Evolutionary conservation across 1,284 basidiomycete species (phyloP).

Genomic region (Tilletia walkeri): DNA sequence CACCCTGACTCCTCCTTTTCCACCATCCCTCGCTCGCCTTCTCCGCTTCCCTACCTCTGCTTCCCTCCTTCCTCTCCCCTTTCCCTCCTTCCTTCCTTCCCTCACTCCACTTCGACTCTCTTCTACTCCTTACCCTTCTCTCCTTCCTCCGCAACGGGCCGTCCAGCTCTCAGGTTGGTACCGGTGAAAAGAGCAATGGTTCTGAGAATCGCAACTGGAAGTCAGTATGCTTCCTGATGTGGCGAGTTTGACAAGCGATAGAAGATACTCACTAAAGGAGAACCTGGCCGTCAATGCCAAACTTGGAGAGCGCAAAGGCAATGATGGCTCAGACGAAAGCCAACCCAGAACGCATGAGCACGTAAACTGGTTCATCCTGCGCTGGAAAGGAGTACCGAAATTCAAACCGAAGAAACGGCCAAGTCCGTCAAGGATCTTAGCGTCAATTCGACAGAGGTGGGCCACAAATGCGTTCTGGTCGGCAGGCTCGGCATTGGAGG

Average conservation of each 20-base stretch:
- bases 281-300: slow-evolving; percentile 57
- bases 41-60: no score
- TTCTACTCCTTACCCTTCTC: no score
- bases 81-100: no score
- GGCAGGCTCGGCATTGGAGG: no score
- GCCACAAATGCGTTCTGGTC: background rate
- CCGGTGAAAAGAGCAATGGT: slow-evolving; percentile 49
- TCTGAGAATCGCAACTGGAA: background rate
- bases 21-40: no score
- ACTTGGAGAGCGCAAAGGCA: slow-evolving; percentile 62
- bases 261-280: slow-evolving; percentile 56
- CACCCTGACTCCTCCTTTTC: no score
- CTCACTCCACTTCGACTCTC: no score
- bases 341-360: slow-evolving; percentile 62
- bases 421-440: background rate
- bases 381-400: slow-evolving; percentile 65
- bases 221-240: background rate
- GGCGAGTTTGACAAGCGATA: slow-evolving; percentile 51
- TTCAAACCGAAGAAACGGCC: slow-evolving; percentile 57
- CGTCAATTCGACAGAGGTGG: background rate
- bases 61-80: no score
- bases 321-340: slow-evolving; percentile 61
- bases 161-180: slow-evolving; percentile 56
- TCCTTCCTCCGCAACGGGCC: slow-evolving; percentile 24
- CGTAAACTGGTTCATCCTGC: slow-evolving; percentile 66